Evolutionary conservation across 1,139 yeast species (phyloP), one percentile per base, ranked within the genome.

Genomic region (Magnusiomyces suaveolens): DNA sequence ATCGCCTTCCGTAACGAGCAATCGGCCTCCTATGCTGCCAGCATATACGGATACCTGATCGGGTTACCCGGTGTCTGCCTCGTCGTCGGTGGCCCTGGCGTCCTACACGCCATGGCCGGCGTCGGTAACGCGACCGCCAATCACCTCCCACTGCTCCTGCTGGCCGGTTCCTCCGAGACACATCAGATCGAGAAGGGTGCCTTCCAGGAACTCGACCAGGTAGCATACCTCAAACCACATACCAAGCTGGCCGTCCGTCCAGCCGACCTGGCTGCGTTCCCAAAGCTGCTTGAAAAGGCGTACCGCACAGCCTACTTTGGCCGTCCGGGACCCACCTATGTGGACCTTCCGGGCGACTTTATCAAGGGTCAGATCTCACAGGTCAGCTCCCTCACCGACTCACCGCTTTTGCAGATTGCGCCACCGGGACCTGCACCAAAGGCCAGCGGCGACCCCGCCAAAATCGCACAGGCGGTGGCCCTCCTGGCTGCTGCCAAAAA

Each of bases 21-120:
- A 62, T 74, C 84, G 14, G 87, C 87, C 0, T 78, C 85, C 0
- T 82, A 82, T 61, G 87, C 87, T 2, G 87, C 87, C 1, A 78
- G 84, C 1, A 75, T 78, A 0, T 82, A 82, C 63, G 87, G 87
- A 0, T 82, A 79, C 60, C 65, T 82, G 48, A 81, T 83, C 2
- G 79, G 80, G 0, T 69, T 67, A 55, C 87, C 87, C 0, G 87
- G 84, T 23, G 84, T 82, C 0, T 65, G 81, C 20, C 69, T 82
- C 1, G 84, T 81, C 0, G 87, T 83, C 1, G 87, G 87, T 23
- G 87, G 87, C 0, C 87, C 87, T 0, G 87, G 87, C 3, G 72
- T 82, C 1, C 72, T 82, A 10, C 87, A 82, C 60, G 82, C 85
- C 0, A 61, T 80, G 51, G 78, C 87, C 0, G 87, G 87, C 8